These are phyloP conservation scores for Ceratocystis colombiana DNA, from an alignment of 2,329 filamentous ascomycete species.

Conservation along the genomic window DNA sequence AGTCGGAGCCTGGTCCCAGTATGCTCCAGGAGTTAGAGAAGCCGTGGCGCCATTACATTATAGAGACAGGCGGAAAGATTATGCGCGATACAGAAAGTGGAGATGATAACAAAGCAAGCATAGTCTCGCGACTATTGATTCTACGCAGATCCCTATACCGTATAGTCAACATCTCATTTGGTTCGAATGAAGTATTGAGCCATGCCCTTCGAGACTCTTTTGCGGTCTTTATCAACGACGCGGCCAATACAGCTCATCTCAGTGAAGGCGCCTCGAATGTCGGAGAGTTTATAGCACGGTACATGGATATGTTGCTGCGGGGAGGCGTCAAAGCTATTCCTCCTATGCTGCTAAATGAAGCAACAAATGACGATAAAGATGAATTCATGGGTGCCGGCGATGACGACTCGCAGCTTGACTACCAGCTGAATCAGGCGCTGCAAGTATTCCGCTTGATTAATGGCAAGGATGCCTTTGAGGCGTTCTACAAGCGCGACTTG, in stretches of 20 bases:
- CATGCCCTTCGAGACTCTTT: slow-evolving; percentile 78
- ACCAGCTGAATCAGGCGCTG: slow-evolving; percentile 82
- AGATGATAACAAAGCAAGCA: slow-evolving; percentile 71
- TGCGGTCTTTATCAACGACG: slow-evolving; percentile 84
- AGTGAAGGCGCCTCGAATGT: slow-evolving; percentile 82
- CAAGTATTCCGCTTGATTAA: slow-evolving; percentile 95
- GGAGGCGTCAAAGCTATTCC: slow-evolving; percentile 79
- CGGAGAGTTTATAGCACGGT: slow-evolving; percentile 97
- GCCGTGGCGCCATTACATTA: slow-evolving; percentile 72
- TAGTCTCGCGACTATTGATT: slow-evolving; percentile 73
- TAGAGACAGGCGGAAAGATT: slow-evolving; percentile 61
- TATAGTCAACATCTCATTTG: slow-evolving; percentile 67
- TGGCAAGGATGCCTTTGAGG: slow-evolving; percentile 95
- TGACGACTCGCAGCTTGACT: slow-evolving; percentile 84
- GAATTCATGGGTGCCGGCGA: slow-evolving; percentile 57
- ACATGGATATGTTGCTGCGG: slow-evolving; percentile 79
- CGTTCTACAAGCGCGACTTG: slow-evolving; percentile 97
- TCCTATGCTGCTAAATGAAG: slow-evolving; percentile 54
- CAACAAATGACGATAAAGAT: slow-evolving; percentile 32
- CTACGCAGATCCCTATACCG: slow-evolving; percentile 71
- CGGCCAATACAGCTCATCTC: slow-evolving; percentile 60
- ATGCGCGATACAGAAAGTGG: slow-evolving; percentile 69
- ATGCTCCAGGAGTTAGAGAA: slow-evolving; percentile 59
- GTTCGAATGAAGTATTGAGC: slow-evolving; percentile 62
- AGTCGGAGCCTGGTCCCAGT: slow-evolving; percentile 41